A percentile compares a stretch with the other conserved stretches of the same genome.
phyloP scores from a whole-genome alignment of 495 filamentous ascomycete species.

The Astrothelium macrocarpum region DNA sequence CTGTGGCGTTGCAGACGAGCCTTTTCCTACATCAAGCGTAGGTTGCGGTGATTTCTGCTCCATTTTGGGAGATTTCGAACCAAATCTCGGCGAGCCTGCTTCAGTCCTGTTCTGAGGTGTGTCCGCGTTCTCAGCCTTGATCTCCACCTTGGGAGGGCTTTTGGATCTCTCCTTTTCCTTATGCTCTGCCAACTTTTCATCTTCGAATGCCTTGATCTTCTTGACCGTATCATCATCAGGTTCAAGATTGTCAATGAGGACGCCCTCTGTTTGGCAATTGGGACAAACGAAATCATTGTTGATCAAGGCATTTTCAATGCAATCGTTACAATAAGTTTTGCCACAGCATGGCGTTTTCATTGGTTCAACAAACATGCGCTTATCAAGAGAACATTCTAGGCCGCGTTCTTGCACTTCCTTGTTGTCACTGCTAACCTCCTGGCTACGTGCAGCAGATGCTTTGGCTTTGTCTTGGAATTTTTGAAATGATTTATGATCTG shows the following conservation, averaged over 20 bases:
- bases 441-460: slow-evolving; percentile 67
- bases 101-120: neutral
- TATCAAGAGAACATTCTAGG: slow-evolving; percentile 88
- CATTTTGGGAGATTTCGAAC: neutral
- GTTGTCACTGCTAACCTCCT: slow-evolving; percentile 60
- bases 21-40: neutral
- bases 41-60: slow-evolving; percentile 14
- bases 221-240: slow-evolving; percentile 64
- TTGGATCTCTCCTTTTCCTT: slow-evolving; percentile 50
- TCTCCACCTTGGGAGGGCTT: slow-evolving; percentile 30
- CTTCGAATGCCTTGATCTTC: slow-evolving; percentile 72
- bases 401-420: slow-evolving; percentile 76
- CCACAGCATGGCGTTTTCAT: slow-evolving; percentile 97
- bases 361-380: slow-evolving; percentile 91
- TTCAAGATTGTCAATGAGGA: slow-evolving; percentile 84
- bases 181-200: slow-evolving; percentile 52
- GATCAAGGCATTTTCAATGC: slow-evolving; percentile 94
- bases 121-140: neutral
- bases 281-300: slow-evolving; percentile 96
- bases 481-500: slow-evolving; percentile 92
- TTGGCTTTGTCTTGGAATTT: slow-evolving; percentile 88
- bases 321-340: slow-evolving; percentile 96
- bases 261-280: slow-evolving; percentile 76
- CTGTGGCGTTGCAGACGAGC: neutral
- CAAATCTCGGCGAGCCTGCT: neutral